Base-by-base conservation (phyloP, 495 filamentous ascomycete species). In the Penicillium waksmanii region DNA sequence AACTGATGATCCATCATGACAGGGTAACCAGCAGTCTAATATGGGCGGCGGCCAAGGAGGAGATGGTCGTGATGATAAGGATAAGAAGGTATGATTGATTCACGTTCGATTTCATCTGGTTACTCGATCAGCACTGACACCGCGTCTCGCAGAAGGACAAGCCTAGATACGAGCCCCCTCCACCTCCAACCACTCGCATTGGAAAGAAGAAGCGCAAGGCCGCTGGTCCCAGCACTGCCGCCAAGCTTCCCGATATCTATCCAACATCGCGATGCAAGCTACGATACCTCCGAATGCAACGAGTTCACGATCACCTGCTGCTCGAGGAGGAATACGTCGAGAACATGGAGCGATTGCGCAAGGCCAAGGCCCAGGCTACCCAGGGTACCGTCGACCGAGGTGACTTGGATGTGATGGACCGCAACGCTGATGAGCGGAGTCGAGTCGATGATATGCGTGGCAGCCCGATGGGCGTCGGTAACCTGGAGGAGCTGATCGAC, bases 361-460 rank as follows among this genome's bases (percentile, higher is more conserved):
- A 96, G 75, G 87, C 91, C 44, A 97, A 97, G 78, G 87, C 91
- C 0, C 93, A 91, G 69, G 89, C 86, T 44, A 83, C 82, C 34
- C 74, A 82, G 11, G 85, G 81, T 78, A 88, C 53, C 47, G 84
- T 63, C 17, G 73, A 61, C 59, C 66, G 63, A 49, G 72, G 73
- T 21, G 78, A 81, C 31, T 49, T 77, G 33, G 78, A 81, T 55
- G 68, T 78, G 67, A 68, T 74, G 64, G 71, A 93, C 66, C 82
- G 95, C 13, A 93, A 95, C 69, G 95, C 96, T 21, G 95, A 98
- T 72, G 95, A 99, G 81, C 85, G 95, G 68, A 88, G 92, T 65
- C 88, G 95, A 23, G 96, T 99, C 33, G 95, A 99, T 77, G 95
- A 99, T 73, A 97, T 98, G 93, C 85, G 95, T 71, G 95, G 95